Conservation (phyloP, 192 early-diverging fungal genomes). For the Lunasporangiospora selenospora region DNA sequence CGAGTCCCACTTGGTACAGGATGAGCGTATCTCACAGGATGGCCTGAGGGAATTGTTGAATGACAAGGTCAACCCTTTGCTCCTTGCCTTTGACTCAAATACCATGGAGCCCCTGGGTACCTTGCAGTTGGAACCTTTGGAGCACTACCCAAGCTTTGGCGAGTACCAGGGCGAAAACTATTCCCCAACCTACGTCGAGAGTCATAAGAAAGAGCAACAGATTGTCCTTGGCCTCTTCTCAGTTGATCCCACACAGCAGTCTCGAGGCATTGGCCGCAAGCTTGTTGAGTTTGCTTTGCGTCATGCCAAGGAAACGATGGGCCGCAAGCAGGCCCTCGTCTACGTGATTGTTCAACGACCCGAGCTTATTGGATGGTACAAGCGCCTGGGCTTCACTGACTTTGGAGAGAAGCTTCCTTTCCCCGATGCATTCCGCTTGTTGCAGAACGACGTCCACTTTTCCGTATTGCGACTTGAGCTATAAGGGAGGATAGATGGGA, state of each 20-base stretch:
- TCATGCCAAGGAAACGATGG: constrained; percentile 33
- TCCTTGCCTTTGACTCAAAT: constrained; percentile 50
- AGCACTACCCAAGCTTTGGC: constrained; percentile 35
- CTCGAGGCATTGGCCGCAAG: constrained; percentile 56
- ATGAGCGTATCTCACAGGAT: constrained; percentile 45
- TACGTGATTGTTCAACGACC: constrained; percentile 50
- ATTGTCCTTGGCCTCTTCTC: constrained; percentile 56
- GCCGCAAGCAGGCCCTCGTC: constrained; percentile 41
- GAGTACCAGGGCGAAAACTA: constrained; percentile 32
- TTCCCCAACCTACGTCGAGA: constrained; percentile 7
- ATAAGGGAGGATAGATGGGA: background rate
- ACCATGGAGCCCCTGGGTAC: constrained; percentile 52
- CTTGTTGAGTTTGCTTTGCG: constrained; percentile 45
- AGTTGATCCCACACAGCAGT: constrained; percentile 53
- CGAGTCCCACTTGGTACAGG: constrained; percentile 52
- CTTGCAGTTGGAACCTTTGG: constrained; percentile 49
- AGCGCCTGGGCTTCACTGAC: constrained; percentile 52
- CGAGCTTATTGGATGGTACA: constrained; percentile 55
- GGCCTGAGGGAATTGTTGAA: constrained; percentile 33
- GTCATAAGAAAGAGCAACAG: constrained; percentile 31
- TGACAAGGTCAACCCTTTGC: constrained; percentile 45
- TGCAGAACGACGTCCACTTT: constrained; percentile 48
- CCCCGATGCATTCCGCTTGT: constrained; percentile 43
- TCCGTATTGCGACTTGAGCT: constrained; percentile 35
- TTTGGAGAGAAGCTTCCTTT: constrained; percentile 53